Percentiles rank a stretch among this genome's conserved stretches.
Conservation (phyloP, 768 basidiomycete genomes). For the Megacollybia marginata region DNA sequence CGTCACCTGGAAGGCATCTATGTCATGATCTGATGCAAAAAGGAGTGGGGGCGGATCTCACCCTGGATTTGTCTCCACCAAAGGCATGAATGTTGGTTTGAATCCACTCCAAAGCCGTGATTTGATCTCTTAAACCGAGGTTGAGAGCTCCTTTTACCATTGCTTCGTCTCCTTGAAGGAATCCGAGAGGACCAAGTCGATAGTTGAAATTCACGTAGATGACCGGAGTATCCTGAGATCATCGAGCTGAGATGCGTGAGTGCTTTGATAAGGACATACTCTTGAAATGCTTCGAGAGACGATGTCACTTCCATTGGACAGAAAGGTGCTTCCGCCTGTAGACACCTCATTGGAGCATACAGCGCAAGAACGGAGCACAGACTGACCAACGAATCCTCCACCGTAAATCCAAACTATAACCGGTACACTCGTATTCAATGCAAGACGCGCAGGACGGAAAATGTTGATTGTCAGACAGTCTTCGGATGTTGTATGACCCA, state of each 20-base stretch:
- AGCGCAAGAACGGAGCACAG: neutral
- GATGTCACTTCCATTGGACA: slow-evolving; percentile 22
- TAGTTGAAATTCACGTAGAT: neutral
- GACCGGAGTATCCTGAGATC: neutral
- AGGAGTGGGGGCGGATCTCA: slow-evolving; percentile 9
- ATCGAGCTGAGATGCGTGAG: neutral
- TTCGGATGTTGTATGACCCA: slow-evolving; percentile 10
- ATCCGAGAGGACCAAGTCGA: slow-evolving; percentile 1
- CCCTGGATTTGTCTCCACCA: slow-evolving; percentile 15
- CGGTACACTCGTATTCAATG: neutral
- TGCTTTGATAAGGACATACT: slow-evolving; percentile 1
- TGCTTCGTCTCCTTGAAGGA: slow-evolving; percentile 26
- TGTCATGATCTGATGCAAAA: too few species aligned
- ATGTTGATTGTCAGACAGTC: slow-evolving; percentile 37
- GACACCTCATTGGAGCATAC: slow-evolving; percentile 30
- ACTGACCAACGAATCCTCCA: neutral
- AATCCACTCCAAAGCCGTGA: too few species aligned
- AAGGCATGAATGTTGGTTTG: slow-evolving; percentile 22
- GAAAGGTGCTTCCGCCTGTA: slow-evolving; percentile 12
- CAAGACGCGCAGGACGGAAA: slow-evolving; percentile 22
- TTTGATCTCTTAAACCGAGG: too few species aligned
- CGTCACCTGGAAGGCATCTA: too few species aligned
- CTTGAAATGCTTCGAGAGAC: slow-evolving; percentile 10
- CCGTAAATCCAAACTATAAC: slow-evolving; percentile 2
- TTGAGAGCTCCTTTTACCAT: slow-evolving; percentile 30